These are phyloP conservation scores for Monilinia fructicola DNA, from an alignment of 2,329 filamentous ascomycete species.

Conservation along the genomic window DNA sequence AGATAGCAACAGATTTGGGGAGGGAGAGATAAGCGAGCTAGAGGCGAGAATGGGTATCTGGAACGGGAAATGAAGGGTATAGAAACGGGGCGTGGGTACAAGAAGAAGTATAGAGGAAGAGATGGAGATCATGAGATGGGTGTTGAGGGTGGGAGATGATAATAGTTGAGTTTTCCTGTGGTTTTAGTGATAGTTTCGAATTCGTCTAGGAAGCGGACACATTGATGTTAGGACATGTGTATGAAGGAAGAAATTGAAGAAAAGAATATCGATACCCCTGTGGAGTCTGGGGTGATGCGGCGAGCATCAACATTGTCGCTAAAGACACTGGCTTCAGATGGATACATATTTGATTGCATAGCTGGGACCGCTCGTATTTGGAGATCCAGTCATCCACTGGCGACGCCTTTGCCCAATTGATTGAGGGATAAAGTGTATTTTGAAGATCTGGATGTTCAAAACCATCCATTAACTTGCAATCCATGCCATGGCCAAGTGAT, in stretches of 20 bases:
- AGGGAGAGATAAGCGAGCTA: conserved; percentile 16
- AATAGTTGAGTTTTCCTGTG: not conserved
- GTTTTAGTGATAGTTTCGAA: no score
- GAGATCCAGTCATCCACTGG: not conserved
- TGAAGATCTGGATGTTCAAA: no score
- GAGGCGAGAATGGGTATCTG: conserved; percentile 14
- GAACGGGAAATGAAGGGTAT: conserved; percentile 14
- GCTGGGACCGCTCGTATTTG: not conserved
- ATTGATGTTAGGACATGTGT: no score
- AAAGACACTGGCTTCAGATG: not conserved
- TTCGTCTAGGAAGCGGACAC: no score
- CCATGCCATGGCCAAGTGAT: no score
- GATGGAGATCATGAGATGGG: conserved; percentile 13
- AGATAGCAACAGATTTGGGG: not conserved
- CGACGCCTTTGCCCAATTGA: no score
- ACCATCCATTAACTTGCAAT: no score
- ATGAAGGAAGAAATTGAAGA: no score
- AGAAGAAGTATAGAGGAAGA: not conserved
- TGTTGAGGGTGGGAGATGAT: conserved; percentile 2
- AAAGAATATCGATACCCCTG: no score
- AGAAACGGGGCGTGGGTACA: not conserved
- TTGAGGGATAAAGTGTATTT: no score
- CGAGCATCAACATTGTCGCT: no score
- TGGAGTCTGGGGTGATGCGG: no score
- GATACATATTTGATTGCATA: not conserved